Base-by-base conservation (phyloP, 768 basidiomycete genomes). In the Cystobasidium onofrii region DNA sequence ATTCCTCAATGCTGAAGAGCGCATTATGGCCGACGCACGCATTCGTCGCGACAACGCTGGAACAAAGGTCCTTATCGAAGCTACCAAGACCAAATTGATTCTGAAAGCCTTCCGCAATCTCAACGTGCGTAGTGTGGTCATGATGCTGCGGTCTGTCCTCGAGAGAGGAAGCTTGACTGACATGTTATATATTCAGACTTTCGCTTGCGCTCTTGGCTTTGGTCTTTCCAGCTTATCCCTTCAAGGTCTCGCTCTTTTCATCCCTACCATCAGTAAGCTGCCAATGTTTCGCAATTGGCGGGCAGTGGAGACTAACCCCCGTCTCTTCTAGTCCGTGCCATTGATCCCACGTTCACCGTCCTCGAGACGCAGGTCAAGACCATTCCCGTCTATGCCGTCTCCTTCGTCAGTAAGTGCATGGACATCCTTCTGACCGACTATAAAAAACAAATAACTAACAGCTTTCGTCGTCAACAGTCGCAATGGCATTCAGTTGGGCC, bases 171-270 rank as follows among this genome's bases (percentile, higher is more conserved):
- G 29, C 43, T n/a, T 61, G 41, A 55, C 43, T 34, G 25, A 29
- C 39, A 23, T n/a, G 15, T 34, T 36, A 41, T 12, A 50, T n/a
- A 20, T 23, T 18, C 27, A 64, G 23, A 39, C 44, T n/a, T 62
- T 44, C 9, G 39, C 23, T 20, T 39, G 43, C 36, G 69, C 60
- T 43, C 27, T 73, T 13, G 43, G 69, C 41, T 50, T 75, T 41
- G 72, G 43, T 23, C 44, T 75, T 60, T 41, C 55, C 27, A 54
- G 52, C 31, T 41, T 73, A 15, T 71, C 60, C 44, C 43, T 63
- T 2, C 74, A 74, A 34, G 69, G 54, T 23, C 52, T 70, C 18
- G 73, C 74, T 4, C 69, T 75, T 20, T 72, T 75, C 69, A 20
- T 36, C 15, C 74, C 74, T 18, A 75, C 70, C 18, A 71, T 74